Conservation (phyloP, 2,329 filamentous ascomycete species). For the Xylaria arbuscula region DNA sequence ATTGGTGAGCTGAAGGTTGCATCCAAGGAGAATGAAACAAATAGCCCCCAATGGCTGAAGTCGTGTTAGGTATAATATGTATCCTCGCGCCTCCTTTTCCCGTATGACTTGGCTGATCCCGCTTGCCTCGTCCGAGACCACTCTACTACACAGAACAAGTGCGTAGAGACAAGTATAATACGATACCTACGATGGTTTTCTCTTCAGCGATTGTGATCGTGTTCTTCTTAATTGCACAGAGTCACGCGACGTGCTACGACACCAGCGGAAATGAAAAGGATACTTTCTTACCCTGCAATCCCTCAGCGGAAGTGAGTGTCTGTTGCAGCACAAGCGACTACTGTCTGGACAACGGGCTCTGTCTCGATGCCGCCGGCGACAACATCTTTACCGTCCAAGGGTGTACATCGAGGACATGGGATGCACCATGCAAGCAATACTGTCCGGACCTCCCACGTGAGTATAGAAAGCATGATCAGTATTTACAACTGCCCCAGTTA, state of each 20-base stretch:
- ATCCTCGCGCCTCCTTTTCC: background rate
- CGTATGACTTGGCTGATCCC: background rate
- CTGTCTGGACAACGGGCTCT: constrained; percentile 49
- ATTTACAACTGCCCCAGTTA: background rate
- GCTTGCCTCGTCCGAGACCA: background rate
- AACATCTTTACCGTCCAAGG: constrained; percentile 48
- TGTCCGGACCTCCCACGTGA: constrained; percentile 37
- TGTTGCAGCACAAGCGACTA: constrained; percentile 45
- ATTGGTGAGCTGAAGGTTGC: background rate
- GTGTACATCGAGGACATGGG: constrained; percentile 47
- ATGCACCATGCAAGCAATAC: constrained; percentile 42
- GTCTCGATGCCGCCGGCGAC: constrained; percentile 43
- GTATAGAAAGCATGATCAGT: constrained; percentile 5
- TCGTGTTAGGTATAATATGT: background rate
- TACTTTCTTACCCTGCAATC: constrained; percentile 40
- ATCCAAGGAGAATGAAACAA: background rate
- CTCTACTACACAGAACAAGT: background rate
- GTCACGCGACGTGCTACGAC: constrained; percentile 11
- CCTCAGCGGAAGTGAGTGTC: constrained; percentile 36
- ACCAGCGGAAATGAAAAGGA: constrained; percentile 16
- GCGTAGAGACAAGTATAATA: background rate
- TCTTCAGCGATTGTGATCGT: background rate
- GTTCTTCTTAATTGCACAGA: background rate
- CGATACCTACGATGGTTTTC: background rate
- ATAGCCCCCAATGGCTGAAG: constrained; percentile 1